Base-by-base conservation (phyloP, 345 rosid genomes). In the Linum tenue region DNA sequence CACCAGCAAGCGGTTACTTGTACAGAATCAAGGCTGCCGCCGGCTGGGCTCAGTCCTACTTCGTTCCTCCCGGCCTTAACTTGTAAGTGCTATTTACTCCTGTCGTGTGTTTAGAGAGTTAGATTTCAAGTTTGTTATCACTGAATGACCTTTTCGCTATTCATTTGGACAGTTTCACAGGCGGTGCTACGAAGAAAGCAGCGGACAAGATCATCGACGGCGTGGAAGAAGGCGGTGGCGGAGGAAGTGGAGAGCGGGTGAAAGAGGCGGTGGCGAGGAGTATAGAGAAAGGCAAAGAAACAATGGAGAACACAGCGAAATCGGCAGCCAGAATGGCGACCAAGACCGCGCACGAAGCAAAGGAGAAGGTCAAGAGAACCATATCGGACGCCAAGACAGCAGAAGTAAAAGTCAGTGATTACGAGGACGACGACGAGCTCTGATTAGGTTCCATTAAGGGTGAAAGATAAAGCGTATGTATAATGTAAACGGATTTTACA, bases 251-350 rank as follows among this genome's bases (percentile, higher is more conserved):
- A 39, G 75, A 58, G 64, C 66, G 59, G 17, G 43, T 58, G 69
- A 59, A 48, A 63, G 71, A 72, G 60, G 76, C 56, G 9, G 61
- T 51, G 5, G 67, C 43, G 8, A 60, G 11, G 64, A 67, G 76
- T 17, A n/a, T 72, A 63, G 71, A 55, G 55, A 67, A 67, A 56
- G 59, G 56, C 37, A 67, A 72, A 72, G 71, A 51, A 44, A 37
- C 68, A 1, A 51, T 72, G 55, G 68, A 67, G 10, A 41, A 38
- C 17, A 56, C 64, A 0, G 70, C 75, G 0, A 72, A 58, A 66
- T 62, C 68, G 14, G 76, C 71, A 0, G 68, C 68, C 0, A 57
- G 50, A 14, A 7, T 72, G 35, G 71, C 64, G 0, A 62, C 55
- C 9, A 43, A 67, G 57, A 51, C 68, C 2, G 22, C 63, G 4